phyloP scores from a whole-genome alignment of 306 rosid genomes.

The Biancaea sappan region DNA sequence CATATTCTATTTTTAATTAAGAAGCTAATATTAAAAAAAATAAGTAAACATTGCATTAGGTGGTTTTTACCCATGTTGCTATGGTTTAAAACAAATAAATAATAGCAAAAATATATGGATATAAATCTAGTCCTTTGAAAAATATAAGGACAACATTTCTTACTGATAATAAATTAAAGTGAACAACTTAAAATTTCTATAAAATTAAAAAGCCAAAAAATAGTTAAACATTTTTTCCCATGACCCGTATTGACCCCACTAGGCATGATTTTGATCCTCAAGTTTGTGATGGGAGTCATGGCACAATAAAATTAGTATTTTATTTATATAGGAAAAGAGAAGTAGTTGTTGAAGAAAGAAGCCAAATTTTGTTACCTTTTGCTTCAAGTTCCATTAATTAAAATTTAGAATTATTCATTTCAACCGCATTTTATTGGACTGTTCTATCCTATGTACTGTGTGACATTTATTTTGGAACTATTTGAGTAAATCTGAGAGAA shows the following conservation, averaged over 20 bases:
- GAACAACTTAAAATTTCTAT: too few species aligned
- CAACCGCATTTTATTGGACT: not conserved
- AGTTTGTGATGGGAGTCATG: constrained; percentile 11
- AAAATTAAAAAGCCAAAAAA: too few species aligned
- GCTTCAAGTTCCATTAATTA: constrained; percentile 27
- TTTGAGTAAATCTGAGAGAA: not conserved
- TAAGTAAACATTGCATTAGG: too few species aligned
- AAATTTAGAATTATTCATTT: constrained; percentile 6
- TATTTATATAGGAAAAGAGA: constrained; percentile 1
- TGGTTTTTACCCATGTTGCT: too few species aligned
- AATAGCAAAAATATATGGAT: too few species aligned
- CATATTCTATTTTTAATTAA: too few species aligned
- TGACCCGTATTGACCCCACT: constrained; percentile 23
- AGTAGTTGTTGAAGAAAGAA: constrained; percentile 27
- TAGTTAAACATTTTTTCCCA: too few species aligned
- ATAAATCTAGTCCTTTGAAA: too few species aligned
- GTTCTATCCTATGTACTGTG: not conserved
- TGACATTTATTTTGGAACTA: constrained; percentile 4
- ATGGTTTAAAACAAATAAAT: too few species aligned
- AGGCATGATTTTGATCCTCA: not conserved
- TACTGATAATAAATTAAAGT: too few species aligned
- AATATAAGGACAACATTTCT: too few species aligned
- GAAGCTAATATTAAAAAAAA: too few species aligned
- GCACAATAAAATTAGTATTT: constrained; percentile 18
- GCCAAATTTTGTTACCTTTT: not conserved